Conservation (phyloP, 495 filamentous ascomycete genomes). For the Annulohypoxylon moriforme region DNA sequence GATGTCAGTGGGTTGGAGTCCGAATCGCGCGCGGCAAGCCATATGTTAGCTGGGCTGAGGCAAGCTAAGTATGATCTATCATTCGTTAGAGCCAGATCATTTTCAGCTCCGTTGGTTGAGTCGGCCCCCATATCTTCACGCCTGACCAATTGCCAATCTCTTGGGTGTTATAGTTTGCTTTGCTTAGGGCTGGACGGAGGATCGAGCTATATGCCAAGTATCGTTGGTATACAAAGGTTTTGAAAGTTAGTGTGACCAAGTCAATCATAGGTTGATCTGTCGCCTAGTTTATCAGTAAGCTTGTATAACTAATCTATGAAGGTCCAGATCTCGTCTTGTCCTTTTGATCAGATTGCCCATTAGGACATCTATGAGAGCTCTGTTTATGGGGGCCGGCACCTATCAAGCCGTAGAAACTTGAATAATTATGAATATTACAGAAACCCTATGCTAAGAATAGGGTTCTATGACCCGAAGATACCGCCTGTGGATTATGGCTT, state of each 20-base stretch:
- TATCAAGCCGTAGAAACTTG: neutral
- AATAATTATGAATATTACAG: neutral
- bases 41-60: conserved; percentile 22
- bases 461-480: neutral
- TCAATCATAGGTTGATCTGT: too few species aligned
- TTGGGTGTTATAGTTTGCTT: neutral
- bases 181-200: neutral
- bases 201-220: neutral
- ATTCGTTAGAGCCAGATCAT: neutral
- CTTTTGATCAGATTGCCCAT: neutral
- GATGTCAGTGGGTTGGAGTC: conserved; percentile 10
- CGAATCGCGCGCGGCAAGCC: conserved; percentile 21
- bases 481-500: neutral
- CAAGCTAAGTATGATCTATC: neutral
- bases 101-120: conserved; percentile 12
- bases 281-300: neutral
- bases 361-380: neutral
- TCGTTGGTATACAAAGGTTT: neutral
- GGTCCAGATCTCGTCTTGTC: neutral
- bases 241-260: neutral
- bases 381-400: neutral
- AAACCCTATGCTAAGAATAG: neutral
- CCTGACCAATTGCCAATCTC: neutral
- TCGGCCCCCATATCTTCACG: neutral
- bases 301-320: neutral